Evolutionary conservation across 768 basidiomycete species (phyloP), one percentile per base, ranked within the genome.

Genomic region (Lepiota brunneoincarnata): DNA sequence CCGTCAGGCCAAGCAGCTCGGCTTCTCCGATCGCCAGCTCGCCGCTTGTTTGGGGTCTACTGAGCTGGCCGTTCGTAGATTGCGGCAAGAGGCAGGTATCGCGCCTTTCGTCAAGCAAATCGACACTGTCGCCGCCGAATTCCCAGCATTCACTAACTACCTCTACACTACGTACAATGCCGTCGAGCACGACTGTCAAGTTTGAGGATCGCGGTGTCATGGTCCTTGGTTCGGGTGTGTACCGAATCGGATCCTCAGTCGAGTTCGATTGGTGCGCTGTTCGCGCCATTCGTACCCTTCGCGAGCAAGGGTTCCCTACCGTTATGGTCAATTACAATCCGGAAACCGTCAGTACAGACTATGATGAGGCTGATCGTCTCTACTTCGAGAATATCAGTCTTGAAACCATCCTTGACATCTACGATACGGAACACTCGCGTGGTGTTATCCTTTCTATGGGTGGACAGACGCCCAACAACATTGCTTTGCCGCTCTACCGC

Each of bases 241-340:
- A 99, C 72, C 88, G 97, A 49, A 99, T 99, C 61, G 96, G 97
- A 15, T 98, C 96, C 2, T 98, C 95, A 3, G 96, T 99, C 70
- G 96, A 99, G 74, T 98, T 99, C 72, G 96, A 98, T 68, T 99
- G 96, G 96, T 98, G 96, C 69, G 97, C 96, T 14, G 96, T 99
- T 49, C 88, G 95, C 45, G 93, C 95, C 28, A 98, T 98, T 67
- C 78, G 96, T 61, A 98, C 97, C 0, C 78, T 99, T 24, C 92
- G 95, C 59, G 91, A 96, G n/a, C 87, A 91, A 64, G 94, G 95
- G 15, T 74, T 93, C 45, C 92, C 91, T 58, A 98, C 96, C 3
- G 84, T 98, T 70, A 99, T 98, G 96, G 90, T 98, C 75, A 98
- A 99, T 75, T 98, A 98, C 73, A 98, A 99, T 70, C 97, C 96